phyloP scores from a whole-genome alignment of 345 rosid species.

The Citrus unshiu region DNA sequence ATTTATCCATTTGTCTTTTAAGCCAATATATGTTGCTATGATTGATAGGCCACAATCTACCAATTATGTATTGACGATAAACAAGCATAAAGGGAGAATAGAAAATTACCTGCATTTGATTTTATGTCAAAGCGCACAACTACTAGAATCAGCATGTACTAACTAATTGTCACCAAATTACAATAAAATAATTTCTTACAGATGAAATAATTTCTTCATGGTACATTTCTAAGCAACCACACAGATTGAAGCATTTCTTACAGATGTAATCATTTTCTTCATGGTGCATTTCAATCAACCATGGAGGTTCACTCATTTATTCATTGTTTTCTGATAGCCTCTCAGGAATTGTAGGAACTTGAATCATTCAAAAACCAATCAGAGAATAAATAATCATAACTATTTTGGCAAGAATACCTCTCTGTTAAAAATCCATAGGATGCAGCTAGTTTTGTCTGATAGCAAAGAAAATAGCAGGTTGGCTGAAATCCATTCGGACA shows the following conservation, averaged over 20 bases:
- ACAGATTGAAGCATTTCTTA: background rate
- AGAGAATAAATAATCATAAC: background rate
- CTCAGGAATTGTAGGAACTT: background rate
- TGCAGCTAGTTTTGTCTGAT: background rate
- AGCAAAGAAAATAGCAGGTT: background rate
- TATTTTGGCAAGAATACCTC: background rate
- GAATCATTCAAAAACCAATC: background rate
- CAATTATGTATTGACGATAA: background rate
- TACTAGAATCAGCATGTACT: background rate
- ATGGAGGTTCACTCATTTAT: background rate
- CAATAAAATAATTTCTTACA: background rate
- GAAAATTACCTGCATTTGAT: background rate
- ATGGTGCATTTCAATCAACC: background rate
- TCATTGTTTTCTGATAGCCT: background rate
- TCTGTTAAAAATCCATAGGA: background rate
- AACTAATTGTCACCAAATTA: background rate
- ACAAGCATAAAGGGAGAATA: background rate
- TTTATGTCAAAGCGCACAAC: background rate
- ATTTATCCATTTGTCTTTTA: background rate
- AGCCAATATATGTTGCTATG: background rate
- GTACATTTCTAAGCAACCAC: background rate
- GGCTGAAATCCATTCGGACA: background rate
- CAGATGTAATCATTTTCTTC: background rate
- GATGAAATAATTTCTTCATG: background rate
- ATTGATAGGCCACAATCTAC: background rate